These are phyloP conservation scores for Trichoderma aggressivum DNA, from an alignment of 2,329 filamentous ascomycete species.

Conservation along the genomic window DNA sequence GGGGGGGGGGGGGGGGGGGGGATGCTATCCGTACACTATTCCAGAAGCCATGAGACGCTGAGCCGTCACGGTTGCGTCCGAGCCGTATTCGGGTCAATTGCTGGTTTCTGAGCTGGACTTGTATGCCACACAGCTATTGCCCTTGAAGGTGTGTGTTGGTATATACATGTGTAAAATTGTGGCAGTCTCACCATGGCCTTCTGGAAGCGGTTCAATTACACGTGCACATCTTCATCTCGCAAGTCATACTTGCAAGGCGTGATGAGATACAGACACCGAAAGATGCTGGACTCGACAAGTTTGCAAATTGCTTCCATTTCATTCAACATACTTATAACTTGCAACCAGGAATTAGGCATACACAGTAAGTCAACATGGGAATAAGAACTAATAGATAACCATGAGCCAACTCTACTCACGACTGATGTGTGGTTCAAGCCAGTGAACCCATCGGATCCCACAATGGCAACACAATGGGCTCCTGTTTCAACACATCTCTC, in stretches of 20 bases:
- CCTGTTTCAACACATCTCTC: conserved; percentile 64
- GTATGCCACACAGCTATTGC: no score
- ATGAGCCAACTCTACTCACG: background rate
- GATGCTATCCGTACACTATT: background rate
- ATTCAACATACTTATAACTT: background rate
- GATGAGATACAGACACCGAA: background rate
- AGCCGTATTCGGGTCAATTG: background rate
- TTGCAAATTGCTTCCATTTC: background rate
- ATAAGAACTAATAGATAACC: background rate
- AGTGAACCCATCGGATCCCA: conserved; percentile 81
- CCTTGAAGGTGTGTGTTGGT: no score
- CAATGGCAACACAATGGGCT: conserved; percentile 67
- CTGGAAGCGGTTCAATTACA: background rate
- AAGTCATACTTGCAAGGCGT: background rate
- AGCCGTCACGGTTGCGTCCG: background rate
- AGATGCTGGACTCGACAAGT: background rate
- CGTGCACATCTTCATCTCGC: background rate
- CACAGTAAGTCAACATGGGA: background rate
- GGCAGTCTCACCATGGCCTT: no score
- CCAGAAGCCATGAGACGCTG: conserved; percentile 6
- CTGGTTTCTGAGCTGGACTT: background rate
- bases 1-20: no score
- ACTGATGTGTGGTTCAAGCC: conserved; percentile 44
- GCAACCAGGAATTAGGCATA: background rate
- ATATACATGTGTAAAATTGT: no score